Evolutionary conservation across 805 yeast species (phyloP).

Genomic region (Candida caryicola): DNA sequence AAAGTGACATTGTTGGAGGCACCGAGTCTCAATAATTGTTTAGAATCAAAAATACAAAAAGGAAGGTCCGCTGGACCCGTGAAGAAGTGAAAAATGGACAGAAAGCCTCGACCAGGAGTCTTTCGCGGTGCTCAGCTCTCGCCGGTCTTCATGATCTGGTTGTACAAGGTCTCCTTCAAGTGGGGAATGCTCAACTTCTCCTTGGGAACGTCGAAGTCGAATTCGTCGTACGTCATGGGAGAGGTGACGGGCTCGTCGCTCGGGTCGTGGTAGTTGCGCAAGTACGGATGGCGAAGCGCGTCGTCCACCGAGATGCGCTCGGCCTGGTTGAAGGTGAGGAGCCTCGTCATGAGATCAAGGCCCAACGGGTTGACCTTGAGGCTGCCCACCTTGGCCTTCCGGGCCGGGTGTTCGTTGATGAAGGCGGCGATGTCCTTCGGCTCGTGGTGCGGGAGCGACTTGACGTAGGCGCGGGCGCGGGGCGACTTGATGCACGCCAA

Average conservation of each 20-base stretch:
- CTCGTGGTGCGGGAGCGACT: slow-evolving; percentile 21
- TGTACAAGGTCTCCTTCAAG: slow-evolving; percentile 9
- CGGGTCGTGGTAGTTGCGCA: slow-evolving; percentile 15
- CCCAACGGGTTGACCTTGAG: slow-evolving; percentile 24
- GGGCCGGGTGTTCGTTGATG: slow-evolving; percentile 20
- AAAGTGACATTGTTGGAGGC: no score
- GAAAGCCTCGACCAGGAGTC: no score
- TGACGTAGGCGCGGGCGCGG: slow-evolving; percentile 26
- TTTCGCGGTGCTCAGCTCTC: no score
- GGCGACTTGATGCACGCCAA: slow-evolving; percentile 18
- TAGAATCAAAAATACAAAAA: no score
- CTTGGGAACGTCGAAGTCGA: slow-evolving; percentile 22
- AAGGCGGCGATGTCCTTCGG: slow-evolving; percentile 16
- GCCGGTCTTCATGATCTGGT: slow-evolving; percentile 5
- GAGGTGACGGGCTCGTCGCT: slow-evolving; percentile 27
- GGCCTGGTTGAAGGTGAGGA: slow-evolving; percentile 8
- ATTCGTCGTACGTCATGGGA: slow-evolving; percentile 25
- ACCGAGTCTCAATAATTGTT: no score
- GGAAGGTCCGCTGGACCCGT: no score
- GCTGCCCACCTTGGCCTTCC: slow-evolving; percentile 14
- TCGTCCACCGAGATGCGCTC: slow-evolving; percentile 9
- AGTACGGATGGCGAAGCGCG: slow-evolving; percentile 11
- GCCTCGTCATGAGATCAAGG: slow-evolving; percentile 18
- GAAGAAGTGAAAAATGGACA: no score
- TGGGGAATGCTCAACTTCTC: slow-evolving; percentile 7